A percentile compares a stretch with the other conserved stretches of the same genome.
These are phyloP conservation scores for Eimeria praecox DNA, from an alignment of 169 alveolate genomes.

Conservation along the genomic window DNA sequence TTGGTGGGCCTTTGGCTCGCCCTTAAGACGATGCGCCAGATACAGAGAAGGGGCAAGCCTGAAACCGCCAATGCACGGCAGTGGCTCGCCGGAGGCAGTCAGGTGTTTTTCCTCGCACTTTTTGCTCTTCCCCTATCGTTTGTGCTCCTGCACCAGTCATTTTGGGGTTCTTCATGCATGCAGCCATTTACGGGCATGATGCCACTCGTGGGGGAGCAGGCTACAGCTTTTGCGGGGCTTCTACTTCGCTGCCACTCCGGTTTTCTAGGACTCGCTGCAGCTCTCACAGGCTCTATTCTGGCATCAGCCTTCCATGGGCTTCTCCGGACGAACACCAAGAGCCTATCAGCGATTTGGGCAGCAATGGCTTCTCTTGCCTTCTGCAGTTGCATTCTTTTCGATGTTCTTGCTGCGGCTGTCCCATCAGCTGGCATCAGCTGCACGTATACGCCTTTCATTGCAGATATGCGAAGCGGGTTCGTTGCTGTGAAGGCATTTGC, in stretches of 20 bases:
- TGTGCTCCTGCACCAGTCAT: slow-evolving; percentile 23
- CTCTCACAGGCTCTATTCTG: slow-evolving; percentile 18
- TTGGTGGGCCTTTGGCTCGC: slow-evolving; percentile 57
- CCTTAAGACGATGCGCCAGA: slow-evolving; percentile 25
- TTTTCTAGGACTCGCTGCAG: slow-evolving; percentile 48
- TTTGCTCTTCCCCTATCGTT: slow-evolving; percentile 27
- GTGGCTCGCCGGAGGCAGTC: slow-evolving; percentile 39
- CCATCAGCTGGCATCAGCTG: slow-evolving; percentile 50
- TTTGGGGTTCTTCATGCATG: slow-evolving; percentile 49
- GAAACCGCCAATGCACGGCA: neutral
- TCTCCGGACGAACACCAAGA: neutral
- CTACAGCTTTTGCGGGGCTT: slow-evolving; percentile 8
- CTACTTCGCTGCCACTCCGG: slow-evolving; percentile 30
- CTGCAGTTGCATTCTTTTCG: slow-evolving; percentile 32
- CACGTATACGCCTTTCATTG: neutral
- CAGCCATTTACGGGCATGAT: slow-evolving; percentile 13
- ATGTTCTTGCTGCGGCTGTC: slow-evolving; percentile 45
- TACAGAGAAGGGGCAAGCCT: neutral
- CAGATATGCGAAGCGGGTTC: slow-evolving; percentile 41
- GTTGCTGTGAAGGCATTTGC: slow-evolving; percentile 54
- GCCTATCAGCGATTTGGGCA: neutral
- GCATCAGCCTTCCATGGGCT: slow-evolving; percentile 54
- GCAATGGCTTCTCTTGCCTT: slow-evolving; percentile 41
- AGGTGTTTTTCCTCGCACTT: neutral
- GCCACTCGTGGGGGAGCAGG: slow-evolving; percentile 57